phyloP scores from a whole-genome alignment of 1,284 basidiomycete genomes.

The Golubevia sp. region DNA sequence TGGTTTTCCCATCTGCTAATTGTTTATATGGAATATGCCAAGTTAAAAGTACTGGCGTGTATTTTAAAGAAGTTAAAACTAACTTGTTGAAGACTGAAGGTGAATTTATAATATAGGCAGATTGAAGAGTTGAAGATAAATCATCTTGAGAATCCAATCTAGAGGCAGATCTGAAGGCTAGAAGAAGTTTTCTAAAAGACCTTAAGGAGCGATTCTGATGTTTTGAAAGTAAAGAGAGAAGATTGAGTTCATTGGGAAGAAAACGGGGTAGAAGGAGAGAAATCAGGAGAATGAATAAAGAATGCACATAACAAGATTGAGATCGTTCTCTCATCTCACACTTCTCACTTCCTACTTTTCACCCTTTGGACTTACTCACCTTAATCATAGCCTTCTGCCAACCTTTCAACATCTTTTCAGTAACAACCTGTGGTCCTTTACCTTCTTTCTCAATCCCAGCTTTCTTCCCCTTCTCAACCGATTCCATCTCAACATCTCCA shows the following conservation, averaged over 20 bases:
- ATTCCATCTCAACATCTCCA: slow-evolving; percentile 62
- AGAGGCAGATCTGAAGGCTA: slow-evolving; percentile 79
- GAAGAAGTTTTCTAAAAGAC: slow-evolving; percentile 79
- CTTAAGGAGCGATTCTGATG: slow-evolving; percentile 80
- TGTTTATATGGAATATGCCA: slow-evolving; percentile 88
- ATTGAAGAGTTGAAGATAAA: no score
- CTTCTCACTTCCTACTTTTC: no score
- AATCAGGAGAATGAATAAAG: not conserved
- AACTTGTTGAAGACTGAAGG: slow-evolving; percentile 81
- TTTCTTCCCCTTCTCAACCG: slow-evolving; percentile 34
- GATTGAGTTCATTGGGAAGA: not conserved
- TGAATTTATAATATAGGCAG: slow-evolving; percentile 81
- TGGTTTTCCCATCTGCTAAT: slow-evolving; percentile 80
- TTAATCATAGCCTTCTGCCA: slow-evolving; percentile 93
- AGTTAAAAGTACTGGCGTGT: slow-evolving; percentile 84
- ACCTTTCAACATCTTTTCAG: slow-evolving; percentile 73
- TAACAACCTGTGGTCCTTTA: slow-evolving; percentile 65
- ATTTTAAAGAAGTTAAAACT: slow-evolving; percentile 82
- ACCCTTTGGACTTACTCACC: no score
- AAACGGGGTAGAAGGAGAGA: not conserved
- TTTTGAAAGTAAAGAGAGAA: not conserved
- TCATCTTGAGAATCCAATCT: no score
- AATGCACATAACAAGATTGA: no score
- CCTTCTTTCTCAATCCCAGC: slow-evolving; percentile 19
- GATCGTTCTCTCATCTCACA: no score